A percentile compares a stretch with the other conserved stretches of the same genome.
Evolutionary conservation across 2,329 filamentous ascomycete genomes (phyloP).

Genomic region (Neofusicoccum sp.): DNA sequence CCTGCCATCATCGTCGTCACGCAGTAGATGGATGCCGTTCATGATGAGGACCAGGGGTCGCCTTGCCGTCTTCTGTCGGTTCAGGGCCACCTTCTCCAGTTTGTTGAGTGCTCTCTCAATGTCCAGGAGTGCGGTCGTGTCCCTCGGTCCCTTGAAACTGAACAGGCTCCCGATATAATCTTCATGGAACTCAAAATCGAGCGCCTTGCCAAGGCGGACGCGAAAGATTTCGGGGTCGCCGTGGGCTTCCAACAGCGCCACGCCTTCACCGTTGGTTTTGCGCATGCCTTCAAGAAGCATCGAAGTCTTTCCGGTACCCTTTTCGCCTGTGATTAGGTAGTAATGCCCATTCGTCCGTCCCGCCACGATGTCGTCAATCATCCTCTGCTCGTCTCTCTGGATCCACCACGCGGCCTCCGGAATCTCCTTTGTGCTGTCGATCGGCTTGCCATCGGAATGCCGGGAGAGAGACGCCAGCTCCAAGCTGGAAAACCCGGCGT

Average conservation of each 20-base stretch:
- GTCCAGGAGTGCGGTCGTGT: slow-evolving; percentile 82
- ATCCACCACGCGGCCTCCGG: slow-evolving; percentile 66
- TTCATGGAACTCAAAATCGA: slow-evolving; percentile 91
- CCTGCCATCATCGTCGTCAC: slow-evolving; percentile 82
- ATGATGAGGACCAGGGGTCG: slow-evolving; percentile 79
- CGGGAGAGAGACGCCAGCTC: slow-evolving; percentile 36
- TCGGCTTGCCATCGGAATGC: slow-evolving; percentile 33
- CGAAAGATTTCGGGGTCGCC: slow-evolving; percentile 88
- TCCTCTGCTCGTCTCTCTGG: slow-evolving; percentile 71
- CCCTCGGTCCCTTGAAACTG: slow-evolving; percentile 81
- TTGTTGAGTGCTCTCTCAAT: slow-evolving; percentile 94
- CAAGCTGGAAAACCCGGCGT: slow-evolving; percentile 37
- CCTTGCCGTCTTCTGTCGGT: slow-evolving; percentile 59
- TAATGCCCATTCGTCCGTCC: slow-evolving; percentile 75
- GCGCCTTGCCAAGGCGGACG: slow-evolving; percentile 80
- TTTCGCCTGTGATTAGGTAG: slow-evolving; percentile 83
- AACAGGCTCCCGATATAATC: slow-evolving; percentile 93
- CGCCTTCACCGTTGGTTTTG: slow-evolving; percentile 78
- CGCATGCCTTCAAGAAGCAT: slow-evolving; percentile 92
- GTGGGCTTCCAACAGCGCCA: slow-evolving; percentile 90
- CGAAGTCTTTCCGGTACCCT: slow-evolving; percentile 87
- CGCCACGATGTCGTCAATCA: slow-evolving; percentile 73
- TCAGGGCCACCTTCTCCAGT: slow-evolving; percentile 83
- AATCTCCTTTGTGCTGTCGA: slow-evolving; percentile 32
- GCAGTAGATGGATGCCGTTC: slow-evolving; percentile 82